Conservation (phyloP, 2,329 filamentous ascomycete species). For the Sporothrix pallida region DNA sequence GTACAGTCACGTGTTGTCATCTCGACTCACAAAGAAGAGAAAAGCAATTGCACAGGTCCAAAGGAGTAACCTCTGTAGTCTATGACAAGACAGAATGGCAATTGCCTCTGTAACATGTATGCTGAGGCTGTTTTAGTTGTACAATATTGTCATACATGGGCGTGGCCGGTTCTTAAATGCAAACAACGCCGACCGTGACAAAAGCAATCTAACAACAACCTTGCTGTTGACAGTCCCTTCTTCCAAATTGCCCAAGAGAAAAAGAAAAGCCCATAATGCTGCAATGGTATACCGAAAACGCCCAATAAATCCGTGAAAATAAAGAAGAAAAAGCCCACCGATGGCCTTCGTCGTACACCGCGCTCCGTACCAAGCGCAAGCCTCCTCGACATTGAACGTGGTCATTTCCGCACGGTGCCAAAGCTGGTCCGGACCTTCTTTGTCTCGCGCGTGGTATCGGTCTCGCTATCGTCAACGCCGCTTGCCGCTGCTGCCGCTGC, state of each 20-base stretch:
- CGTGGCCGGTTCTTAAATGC: too few species aligned
- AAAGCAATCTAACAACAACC: background rate
- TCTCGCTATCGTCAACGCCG: slow-evolving; percentile 61
- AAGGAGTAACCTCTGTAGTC: too few species aligned
- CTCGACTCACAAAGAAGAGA: background rate
- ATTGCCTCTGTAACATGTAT: background rate
- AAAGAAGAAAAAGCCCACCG: background rate
- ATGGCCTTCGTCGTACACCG: background rate
- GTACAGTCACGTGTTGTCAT: background rate
- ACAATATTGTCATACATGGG: background rate
- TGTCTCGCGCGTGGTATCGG: slow-evolving; percentile 56
- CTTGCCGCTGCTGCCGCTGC: slow-evolving; percentile 38
- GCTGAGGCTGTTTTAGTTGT: background rate
- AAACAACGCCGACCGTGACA: background rate
- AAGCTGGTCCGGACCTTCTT: slow-evolving; percentile 66
- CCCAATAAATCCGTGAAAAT: background rate
- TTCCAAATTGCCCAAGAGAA: background rate
- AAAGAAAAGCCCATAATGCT: background rate
- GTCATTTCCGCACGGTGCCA: slow-evolving; percentile 57
- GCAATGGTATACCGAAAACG: slow-evolving; percentile 27
- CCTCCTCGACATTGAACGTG: background rate
- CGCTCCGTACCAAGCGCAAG: background rate
- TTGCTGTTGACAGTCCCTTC: background rate
- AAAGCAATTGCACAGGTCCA: background rate
- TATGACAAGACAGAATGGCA: too few species aligned